Percentiles rank a stretch among this genome's conserved stretches.
Conservation (phyloP, 1,139 yeast species). For the Taphrina sp. region DNA sequence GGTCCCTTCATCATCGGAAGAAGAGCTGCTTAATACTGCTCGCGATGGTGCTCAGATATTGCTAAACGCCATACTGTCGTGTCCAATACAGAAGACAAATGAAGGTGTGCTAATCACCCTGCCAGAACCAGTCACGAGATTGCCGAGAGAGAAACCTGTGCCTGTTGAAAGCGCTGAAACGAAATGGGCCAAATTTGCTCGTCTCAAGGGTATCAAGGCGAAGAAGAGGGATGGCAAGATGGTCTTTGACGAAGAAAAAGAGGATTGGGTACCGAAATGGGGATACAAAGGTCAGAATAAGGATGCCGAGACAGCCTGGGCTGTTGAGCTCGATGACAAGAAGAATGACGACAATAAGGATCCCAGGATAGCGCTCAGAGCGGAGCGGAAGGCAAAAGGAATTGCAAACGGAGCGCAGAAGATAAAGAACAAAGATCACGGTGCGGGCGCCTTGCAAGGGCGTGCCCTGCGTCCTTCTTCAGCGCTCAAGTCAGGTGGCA, state of each 20-base stretch:
- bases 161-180: constrained; percentile 92
- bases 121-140: constrained; percentile 76
- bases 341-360: constrained; percentile 32
- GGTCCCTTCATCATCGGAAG: constrained; percentile 50
- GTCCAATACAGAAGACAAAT: constrained; percentile 75
- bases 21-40: constrained; percentile 63
- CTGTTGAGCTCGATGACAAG: constrained; percentile 86
- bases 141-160: constrained; percentile 92
- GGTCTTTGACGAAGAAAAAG: constrained; percentile 83
- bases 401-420: constrained; percentile 22
- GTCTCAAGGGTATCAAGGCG: constrained; percentile 87
- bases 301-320: constrained; percentile 85
- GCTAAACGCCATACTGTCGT: constrained; percentile 81
- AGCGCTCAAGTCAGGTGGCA: constrained; percentile 22
- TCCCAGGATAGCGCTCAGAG: constrained; percentile 27
- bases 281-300: constrained; percentile 94
- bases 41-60: constrained; percentile 91
- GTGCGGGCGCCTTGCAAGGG: constrained; percentile 1
- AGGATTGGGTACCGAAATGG: constrained; percentile 98
- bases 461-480: constrained; percentile 2
- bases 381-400: constrained; percentile 42
- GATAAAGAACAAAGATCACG: constrained; percentile 24
- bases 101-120: constrained; percentile 77
- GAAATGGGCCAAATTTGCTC: constrained; percentile 96
- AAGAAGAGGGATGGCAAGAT: constrained; percentile 79